phyloP scores from a whole-genome alignment of 768 basidiomycete species.

The Termitomyces sp. region DNA sequence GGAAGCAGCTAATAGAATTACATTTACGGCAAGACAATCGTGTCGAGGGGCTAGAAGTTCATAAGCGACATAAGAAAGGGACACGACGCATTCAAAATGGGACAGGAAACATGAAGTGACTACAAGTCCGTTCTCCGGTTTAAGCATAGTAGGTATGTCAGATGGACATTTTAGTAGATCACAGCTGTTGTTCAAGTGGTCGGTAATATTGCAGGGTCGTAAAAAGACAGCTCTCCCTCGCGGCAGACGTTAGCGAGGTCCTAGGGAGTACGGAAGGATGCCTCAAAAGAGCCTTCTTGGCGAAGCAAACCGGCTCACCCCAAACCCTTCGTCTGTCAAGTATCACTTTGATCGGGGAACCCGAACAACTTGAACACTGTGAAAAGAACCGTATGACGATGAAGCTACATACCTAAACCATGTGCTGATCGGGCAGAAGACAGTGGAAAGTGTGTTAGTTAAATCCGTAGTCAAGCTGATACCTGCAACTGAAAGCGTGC shows the following conservation, averaged over 20 bases:
- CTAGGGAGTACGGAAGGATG: not conserved
- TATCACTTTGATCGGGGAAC: not conserved
- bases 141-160: not conserved
- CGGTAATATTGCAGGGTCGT: not conserved
- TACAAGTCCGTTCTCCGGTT: not conserved
- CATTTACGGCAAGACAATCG: not conserved
- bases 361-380: not conserved
- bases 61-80: not conserved
- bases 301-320: not conserved
- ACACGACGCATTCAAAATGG: not conserved
- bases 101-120: not conserved
- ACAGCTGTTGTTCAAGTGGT: not conserved
- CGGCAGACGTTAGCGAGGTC: not conserved
- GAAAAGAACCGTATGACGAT: not conserved
- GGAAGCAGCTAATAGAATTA: not conserved
- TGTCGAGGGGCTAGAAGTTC: not conserved
- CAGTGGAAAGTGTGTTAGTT: not conserved
- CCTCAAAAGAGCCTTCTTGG: not conserved
- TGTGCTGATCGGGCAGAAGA: not conserved
- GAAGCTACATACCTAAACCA: not conserved
- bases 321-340: not conserved
- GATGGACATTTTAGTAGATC: not conserved
- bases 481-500: not conserved
- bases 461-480: not conserved
- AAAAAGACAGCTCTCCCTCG: not conserved